phyloP scores from a whole-genome alignment of 768 basidiomycete species.

The Leccinum boreale region DNA sequence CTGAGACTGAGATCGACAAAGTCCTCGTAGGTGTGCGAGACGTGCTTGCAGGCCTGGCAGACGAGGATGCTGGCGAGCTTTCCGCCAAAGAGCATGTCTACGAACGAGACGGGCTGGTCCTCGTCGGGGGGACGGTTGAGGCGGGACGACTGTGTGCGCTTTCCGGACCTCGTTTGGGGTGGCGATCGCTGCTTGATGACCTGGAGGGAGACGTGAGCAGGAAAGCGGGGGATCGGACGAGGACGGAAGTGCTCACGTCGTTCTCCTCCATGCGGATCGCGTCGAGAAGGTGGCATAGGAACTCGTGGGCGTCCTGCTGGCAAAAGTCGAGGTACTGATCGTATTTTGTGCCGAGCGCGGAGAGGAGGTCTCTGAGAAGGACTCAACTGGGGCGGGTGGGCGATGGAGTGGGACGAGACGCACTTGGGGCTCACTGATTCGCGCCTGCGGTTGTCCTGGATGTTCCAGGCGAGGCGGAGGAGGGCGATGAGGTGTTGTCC shows the following conservation, averaged over 20 bases:
- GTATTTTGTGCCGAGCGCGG: constrained; percentile 75
- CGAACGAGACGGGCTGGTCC: constrained; percentile 64
- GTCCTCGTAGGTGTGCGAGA: constrained; percentile 81
- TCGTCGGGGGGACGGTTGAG: background rate
- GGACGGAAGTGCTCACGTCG: constrained; percentile 52
- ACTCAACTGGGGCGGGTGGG: background rate
- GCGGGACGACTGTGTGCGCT: constrained; percentile 10
- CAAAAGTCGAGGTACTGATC: constrained; percentile 94
- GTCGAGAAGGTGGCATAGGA: constrained; percentile 84
- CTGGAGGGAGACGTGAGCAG: constrained; percentile 35
- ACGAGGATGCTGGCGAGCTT: constrained; percentile 87
- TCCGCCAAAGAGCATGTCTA: constrained; percentile 90
- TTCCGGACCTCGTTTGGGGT: constrained; percentile 40
- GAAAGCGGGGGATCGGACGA: background rate
- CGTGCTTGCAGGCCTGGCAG: constrained; percentile 90
- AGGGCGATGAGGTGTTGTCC: constrained; percentile 54
- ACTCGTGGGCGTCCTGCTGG: constrained; percentile 96
- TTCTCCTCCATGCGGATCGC: constrained; percentile 93
- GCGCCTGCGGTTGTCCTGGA: constrained; percentile 49
- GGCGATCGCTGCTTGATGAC: constrained; percentile 68
- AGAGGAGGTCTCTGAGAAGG: constrained; percentile 52
- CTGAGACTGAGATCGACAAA: constrained; percentile 92
- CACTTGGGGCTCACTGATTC: constrained; percentile 67
- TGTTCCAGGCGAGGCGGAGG: constrained; percentile 61
- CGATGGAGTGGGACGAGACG: constrained; percentile 24